A percentile compares a stretch with the other conserved stretches of the same genome.
Evolutionary conservation across 768 basidiomycete genomes (phyloP).

Genomic region (Cyclocybe cylindracea): DNA sequence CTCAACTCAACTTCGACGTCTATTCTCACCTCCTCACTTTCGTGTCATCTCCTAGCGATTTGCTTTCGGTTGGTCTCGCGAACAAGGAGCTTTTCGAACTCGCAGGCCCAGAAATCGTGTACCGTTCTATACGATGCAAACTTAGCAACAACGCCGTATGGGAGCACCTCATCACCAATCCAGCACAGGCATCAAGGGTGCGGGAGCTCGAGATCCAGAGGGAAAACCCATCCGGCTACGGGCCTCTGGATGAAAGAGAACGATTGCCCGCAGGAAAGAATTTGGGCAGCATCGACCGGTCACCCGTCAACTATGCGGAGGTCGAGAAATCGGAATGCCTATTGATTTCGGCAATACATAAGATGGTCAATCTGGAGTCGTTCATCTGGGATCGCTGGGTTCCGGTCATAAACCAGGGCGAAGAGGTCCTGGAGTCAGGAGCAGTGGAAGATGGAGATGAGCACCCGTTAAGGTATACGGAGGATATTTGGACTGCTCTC

Average conservation of each 20-base stretch:
- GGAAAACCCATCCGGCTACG: slow-evolving; percentile 1
- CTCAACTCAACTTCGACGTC: slow-evolving; percentile 10
- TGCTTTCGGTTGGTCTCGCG: slow-evolving; percentile 9
- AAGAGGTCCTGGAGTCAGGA: slow-evolving; percentile 3
- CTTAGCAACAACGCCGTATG: slow-evolving; percentile 15
- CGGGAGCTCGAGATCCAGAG: slow-evolving; percentile 14
- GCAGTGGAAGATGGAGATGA: too few relatives aligned
- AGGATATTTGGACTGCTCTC: slow-evolving; percentile 21
- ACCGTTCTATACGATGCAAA: slow-evolving; percentile 15
- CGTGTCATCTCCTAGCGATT: slow-evolving; percentile 10
- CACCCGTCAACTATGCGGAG: background rate
- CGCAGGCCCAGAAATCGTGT: slow-evolving; percentile 9
- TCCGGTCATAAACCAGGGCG: slow-evolving; percentile 18
- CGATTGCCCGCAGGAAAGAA: background rate
- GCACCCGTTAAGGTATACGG: slow-evolving; percentile 1
- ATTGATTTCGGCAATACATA: slow-evolving; percentile 13
- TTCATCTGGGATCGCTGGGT: slow-evolving; percentile 18
- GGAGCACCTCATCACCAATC: slow-evolving; percentile 17
- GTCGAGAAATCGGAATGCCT: slow-evolving; percentile 9
- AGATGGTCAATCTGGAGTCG: slow-evolving; percentile 14
- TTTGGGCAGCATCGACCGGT: background rate
- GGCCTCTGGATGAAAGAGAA: slow-evolving; percentile 3
- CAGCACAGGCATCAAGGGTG: slow-evolving; percentile 11
- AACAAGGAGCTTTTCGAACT: slow-evolving; percentile 11
- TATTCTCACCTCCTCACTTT: slow-evolving; percentile 7